Evolutionary conservation across 345 rosid species (phyloP), one percentile per base, ranked within the genome.

Genomic region (Theobroma cacao): DNA sequence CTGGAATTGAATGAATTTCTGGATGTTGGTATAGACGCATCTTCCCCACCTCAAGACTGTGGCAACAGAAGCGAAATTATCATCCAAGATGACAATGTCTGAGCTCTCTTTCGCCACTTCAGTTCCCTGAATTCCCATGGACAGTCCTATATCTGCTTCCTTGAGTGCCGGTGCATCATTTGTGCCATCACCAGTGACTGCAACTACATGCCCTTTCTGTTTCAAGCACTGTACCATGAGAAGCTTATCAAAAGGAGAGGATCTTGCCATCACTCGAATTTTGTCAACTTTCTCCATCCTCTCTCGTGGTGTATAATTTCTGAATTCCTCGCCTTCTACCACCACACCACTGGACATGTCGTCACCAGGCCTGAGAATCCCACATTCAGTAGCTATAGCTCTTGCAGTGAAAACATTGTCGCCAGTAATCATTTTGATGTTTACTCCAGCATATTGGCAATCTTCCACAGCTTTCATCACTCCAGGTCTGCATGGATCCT

Each of bases 41-140:
- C 98, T 86, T 9, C 97, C 98, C 97, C 95, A 92, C 69, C 80
- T 90, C 78, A 94, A 66, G 36, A 89, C 95, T 0, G 89, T 89
- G 5, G 88, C 87, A 2, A 88, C 92, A 0, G 97, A 89, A 3
- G 91, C 88, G 2, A 94, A 94, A 48, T 94, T 89, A 59, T 91
- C 94, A 15, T 94, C 92, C 58, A 90, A 81, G 30, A 94, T 90
- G 66, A 91, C 90, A 7, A 90, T 93, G 82, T 92, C 97, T 0
- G 97, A 91, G 84, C 93, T 90, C 79, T 90, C 92, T 53, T 93
- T 92, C 1, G 95, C 95, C 2, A 90, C 94, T 66, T 93, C 93
- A 0, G 95, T 93, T 0, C 95, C 98, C 73, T 89, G 91, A 33
- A 89, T 89, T 47, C 95, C 95, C 94, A 90, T 94, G 0, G 95